These are phyloP conservation scores for Spergularia bocconei DNA, from an alignment of 148 eudicot genomes.

Conservation along the genomic window DNA sequence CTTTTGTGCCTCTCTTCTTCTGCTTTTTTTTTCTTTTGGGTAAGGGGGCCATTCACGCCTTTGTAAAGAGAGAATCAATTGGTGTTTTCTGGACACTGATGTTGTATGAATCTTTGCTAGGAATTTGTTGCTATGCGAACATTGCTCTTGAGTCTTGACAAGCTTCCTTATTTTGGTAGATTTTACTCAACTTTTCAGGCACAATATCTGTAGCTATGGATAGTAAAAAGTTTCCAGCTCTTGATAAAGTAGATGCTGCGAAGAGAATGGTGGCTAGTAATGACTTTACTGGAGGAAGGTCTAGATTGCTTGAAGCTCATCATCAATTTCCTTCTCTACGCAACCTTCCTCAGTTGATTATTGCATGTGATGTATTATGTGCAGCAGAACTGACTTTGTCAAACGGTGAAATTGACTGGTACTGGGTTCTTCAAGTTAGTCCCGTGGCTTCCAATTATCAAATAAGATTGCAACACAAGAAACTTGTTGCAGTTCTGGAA, in stretches of 20 bases:
- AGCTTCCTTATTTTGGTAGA: neutral
- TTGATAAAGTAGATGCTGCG: constrained; percentile 42
- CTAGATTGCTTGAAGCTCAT: constrained; percentile 43
- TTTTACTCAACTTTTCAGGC: constrained; percentile 14
- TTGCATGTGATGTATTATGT: constrained; percentile 47
- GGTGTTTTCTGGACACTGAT: neutral
- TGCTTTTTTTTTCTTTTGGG: neutral
- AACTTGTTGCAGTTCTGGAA: constrained; percentile 37
- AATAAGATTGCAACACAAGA: constrained; percentile 35
- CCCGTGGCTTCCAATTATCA: constrained; percentile 41
- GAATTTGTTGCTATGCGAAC: neutral
- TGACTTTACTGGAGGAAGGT: constrained; percentile 48
- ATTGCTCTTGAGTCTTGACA: neutral
- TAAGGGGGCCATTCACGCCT: neutral
- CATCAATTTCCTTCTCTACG: constrained; percentile 38
- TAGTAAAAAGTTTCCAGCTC: constrained; percentile 25
- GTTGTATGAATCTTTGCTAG: neutral
- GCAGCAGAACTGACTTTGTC: constrained; percentile 39
- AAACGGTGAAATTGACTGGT: constrained; percentile 46
- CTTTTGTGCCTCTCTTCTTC: neutral
- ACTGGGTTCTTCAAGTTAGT: constrained; percentile 56
- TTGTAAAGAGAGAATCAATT: neutral
- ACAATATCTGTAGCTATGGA: constrained; percentile 21
- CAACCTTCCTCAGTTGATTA: constrained; percentile 35
- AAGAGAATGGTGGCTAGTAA: constrained; percentile 39